Evolutionary conservation across 345 rosid genomes (phyloP).

Genomic region (Melaleuca quinquenervia): DNA sequence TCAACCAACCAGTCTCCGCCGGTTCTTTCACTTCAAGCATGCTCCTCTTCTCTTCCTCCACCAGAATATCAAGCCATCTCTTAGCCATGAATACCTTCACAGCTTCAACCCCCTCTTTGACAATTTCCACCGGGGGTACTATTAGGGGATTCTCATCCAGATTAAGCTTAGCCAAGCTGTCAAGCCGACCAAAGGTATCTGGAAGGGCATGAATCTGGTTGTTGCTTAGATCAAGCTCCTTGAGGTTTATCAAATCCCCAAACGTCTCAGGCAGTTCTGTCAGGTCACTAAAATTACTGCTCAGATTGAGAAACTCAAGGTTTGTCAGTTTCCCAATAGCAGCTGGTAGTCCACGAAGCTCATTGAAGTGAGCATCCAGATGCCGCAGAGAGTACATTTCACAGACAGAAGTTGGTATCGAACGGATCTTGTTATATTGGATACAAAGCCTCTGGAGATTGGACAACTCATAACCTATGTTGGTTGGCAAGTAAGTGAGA

Average conservation of each 20-base stretch:
- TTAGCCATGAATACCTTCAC: conserved; percentile 63
- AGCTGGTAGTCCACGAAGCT: conserved; percentile 52
- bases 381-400: conserved; percentile 56
- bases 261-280: conserved; percentile 65
- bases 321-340: conserved; percentile 53
- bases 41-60: conserved; percentile 58
- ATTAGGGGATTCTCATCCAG: conserved; percentile 67
- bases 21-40: conserved; percentile 39
- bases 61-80: conserved; percentile 56
- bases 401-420: conserved; percentile 60
- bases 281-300: conserved; percentile 75
- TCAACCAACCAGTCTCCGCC: conserved; percentile 59
- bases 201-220: conserved; percentile 85
- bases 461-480: conserved; percentile 60
- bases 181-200: conserved; percentile 71
- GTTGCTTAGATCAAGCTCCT: conserved; percentile 83
- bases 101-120: conserved; percentile 64
- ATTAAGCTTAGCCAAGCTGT: conserved; percentile 54
- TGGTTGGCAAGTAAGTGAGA: conserved; percentile 72
- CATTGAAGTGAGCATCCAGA: conserved; percentile 82
- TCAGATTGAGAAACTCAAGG: conserved; percentile 62
- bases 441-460: conserved; percentile 49
- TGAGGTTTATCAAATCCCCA: conserved; percentile 67
- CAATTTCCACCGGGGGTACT: conserved; percentile 49
- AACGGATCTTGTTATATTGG: conserved; percentile 69